Percentiles rank a stretch among this genome's conserved stretches.
phyloP scores from a whole-genome alignment of 1,284 basidiomycete species.

The Kwoniella shivajii region DNA sequence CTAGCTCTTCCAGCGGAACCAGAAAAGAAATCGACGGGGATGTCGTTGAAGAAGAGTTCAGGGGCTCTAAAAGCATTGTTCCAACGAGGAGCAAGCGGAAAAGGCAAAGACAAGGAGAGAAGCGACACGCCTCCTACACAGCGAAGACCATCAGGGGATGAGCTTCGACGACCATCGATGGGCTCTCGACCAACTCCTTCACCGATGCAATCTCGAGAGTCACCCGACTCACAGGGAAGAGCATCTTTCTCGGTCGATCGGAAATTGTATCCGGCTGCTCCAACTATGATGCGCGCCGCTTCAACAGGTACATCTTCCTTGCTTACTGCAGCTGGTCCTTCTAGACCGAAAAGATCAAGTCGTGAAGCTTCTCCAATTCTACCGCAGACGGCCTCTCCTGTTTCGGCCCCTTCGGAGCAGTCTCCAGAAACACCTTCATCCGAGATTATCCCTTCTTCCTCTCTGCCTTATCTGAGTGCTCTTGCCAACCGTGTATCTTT shows the following conservation, averaged over 20 bases:
- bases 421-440: slow-evolving; percentile 14
- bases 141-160: slow-evolving; percentile 4
- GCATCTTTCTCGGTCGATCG: slow-evolving; percentile 24
- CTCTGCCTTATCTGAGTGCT: slow-evolving; percentile 30
- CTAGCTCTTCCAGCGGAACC: slow-evolving; percentile 10
- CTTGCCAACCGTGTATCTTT: slow-evolving; percentile 16
- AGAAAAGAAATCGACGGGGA: slow-evolving; percentile 32
- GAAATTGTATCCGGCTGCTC: slow-evolving; percentile 27
- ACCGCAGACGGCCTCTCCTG: slow-evolving; percentile 4
- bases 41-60: slow-evolving; percentile 50
- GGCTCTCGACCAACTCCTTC: slow-evolving; percentile 6
- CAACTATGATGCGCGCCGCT: slow-evolving; percentile 20
- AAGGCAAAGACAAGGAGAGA: slow-evolving; percentile 54
- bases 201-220: neutral
- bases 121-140: slow-evolving; percentile 28
- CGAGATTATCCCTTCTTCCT: slow-evolving; percentile 16
- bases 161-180: slow-evolving; percentile 10
- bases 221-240: slow-evolving; percentile 1
- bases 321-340: neutral
- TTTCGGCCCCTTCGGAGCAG: slow-evolving; percentile 5
- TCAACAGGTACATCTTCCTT: slow-evolving; percentile 9
- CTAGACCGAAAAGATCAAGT: neutral
- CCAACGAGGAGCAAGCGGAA: slow-evolving; percentile 50
- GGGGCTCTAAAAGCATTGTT: slow-evolving; percentile 51
- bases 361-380: slow-evolving; percentile 15